Percentiles rank a stretch among this genome's conserved stretches.
phyloP scores from a whole-genome alignment of 176 grass and related monocot genomes.

The Juncus inflexus region DNA sequence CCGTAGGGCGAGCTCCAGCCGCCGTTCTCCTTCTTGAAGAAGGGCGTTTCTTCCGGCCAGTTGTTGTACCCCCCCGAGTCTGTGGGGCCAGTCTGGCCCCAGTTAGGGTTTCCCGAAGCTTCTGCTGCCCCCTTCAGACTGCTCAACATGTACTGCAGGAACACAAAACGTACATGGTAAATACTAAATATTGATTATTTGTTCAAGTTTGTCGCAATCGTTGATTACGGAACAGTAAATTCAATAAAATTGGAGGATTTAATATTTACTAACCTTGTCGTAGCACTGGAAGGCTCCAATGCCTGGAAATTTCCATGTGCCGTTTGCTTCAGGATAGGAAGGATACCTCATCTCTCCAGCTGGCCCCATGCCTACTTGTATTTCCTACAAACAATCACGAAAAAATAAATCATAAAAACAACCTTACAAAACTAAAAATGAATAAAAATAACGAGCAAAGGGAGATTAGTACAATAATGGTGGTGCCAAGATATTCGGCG shows the following conservation, averaged over 20 bases:
- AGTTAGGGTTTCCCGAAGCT: constrained; percentile 46
- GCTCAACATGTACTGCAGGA: constrained; percentile 45
- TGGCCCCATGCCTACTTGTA: constrained; percentile 85
- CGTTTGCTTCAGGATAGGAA: constrained; percentile 63
- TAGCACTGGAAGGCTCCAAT: constrained; percentile 79
- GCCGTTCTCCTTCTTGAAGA: constrained; percentile 53
- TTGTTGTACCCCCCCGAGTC: constrained; percentile 62
- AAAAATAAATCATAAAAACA: constrained; percentile 10
- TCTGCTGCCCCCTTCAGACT: constrained; percentile 50
- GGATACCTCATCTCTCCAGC: constrained; percentile 83
- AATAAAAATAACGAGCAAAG: not conserved
- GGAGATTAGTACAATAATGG: constrained; percentile 44
- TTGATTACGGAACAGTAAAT: not conserved
- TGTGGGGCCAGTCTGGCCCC: constrained; percentile 39
- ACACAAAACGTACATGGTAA: not conserved
- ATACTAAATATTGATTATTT: not conserved
- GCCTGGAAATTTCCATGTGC: constrained; percentile 64
- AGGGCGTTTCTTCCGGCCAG: constrained; percentile 57
- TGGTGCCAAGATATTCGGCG: constrained; percentile 51
- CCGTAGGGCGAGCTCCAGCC: constrained; percentile 58
- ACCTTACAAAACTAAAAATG: not conserved
- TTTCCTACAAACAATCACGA: constrained; percentile 34
- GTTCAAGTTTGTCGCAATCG: not conserved
- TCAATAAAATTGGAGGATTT: not conserved
- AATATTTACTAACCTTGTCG: constrained; percentile 44